These are phyloP conservation scores for Tetracladium maxilliforme DNA, from an alignment of 2,329 filamentous ascomycete species.

Conservation along the genomic window DNA sequence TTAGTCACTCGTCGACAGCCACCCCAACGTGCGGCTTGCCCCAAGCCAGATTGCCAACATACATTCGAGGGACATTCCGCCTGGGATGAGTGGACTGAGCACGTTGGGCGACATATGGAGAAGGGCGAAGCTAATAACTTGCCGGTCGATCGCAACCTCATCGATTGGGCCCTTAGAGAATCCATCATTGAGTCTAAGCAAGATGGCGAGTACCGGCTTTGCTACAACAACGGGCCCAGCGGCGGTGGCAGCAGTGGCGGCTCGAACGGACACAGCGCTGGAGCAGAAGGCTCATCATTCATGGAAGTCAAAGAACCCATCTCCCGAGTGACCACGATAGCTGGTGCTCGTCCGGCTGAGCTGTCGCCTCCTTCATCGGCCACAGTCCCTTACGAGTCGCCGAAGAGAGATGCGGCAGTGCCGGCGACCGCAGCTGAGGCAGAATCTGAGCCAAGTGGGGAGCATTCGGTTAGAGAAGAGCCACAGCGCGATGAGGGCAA, in stretches of 20 bases:
- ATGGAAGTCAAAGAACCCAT: too few species aligned
- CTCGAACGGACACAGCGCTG: too few species aligned
- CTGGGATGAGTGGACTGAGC: constrained; percentile 89
- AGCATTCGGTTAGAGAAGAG: too few species aligned
- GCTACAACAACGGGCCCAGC: constrained; percentile 19
- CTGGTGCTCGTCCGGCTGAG: too few species aligned
- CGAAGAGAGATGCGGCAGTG: too few species aligned
- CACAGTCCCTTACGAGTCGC: too few species aligned
- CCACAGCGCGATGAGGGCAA: too few species aligned
- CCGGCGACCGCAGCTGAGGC: too few species aligned
- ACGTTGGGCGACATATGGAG: constrained; percentile 83
- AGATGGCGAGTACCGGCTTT: constrained; percentile 41
- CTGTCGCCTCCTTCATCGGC: too few species aligned
- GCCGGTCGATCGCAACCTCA: constrained; percentile 40
- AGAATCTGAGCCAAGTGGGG: too few species aligned
- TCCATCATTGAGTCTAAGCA: constrained; percentile 44
- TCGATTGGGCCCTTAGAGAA: constrained; percentile 48
- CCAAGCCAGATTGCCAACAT: constrained; percentile 54
- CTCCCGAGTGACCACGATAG: too few species aligned
- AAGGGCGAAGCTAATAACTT: constrained; percentile 44
- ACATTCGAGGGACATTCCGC: constrained; percentile 57
- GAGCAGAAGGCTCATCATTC: too few species aligned
- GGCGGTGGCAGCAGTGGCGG: constrained; percentile 6
- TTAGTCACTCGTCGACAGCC: constrained; percentile 53
- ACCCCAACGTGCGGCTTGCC: constrained; percentile 58